phyloP scores from a whole-genome alignment of 2,329 filamentous ascomycete genomes.

The Fusarium algeriense region DNA sequence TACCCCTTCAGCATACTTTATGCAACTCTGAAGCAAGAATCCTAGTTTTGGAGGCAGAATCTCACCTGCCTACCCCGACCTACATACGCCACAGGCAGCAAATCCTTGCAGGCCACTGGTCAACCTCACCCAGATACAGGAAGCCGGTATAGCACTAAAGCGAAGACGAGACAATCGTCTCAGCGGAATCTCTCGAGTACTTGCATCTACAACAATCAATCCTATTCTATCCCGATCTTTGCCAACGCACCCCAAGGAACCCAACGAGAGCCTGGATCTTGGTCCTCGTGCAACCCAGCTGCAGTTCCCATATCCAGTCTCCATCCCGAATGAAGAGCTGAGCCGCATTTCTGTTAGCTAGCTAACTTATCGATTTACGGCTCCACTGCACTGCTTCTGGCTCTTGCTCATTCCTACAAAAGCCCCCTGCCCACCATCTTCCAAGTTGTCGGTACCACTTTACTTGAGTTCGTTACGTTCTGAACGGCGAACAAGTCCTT shows the following conservation, averaged over 20 bases:
- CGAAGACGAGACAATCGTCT: constrained; percentile 27
- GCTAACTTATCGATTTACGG: constrained; percentile 19
- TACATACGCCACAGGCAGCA: constrained; percentile 36
- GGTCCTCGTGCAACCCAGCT: constrained; percentile 41
- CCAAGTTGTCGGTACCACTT: constrained; percentile 20
- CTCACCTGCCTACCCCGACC: constrained; percentile 36
- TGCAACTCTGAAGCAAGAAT: constrained; percentile 36
- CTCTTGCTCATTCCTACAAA: constrained; percentile 41
- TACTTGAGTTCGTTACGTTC: constrained; percentile 26
- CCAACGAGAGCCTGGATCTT: constrained; percentile 35
- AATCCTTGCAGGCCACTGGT: constrained; percentile 29
- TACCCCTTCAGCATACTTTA: constrained; percentile 41
- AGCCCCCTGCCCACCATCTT: constrained; percentile 44
- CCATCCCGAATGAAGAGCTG: constrained; percentile 34
- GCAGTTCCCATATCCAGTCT: constrained; percentile 35
- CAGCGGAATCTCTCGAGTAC: constrained; percentile 19
- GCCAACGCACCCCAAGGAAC: constrained; percentile 39
- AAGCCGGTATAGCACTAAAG: constrained; percentile 26
- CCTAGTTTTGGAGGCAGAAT: constrained; percentile 35
- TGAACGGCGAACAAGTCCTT: constrained; percentile 26
- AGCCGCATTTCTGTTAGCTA: constrained; percentile 44
- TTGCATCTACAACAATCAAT: constrained; percentile 26
- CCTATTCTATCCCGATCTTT: constrained; percentile 32
- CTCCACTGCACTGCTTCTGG: constrained; percentile 16
- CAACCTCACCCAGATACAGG: constrained; percentile 22